Percentiles rank a stretch among this genome's conserved stretches.
phyloP scores from a whole-genome alignment of 768 basidiomycete species.

The Tricholoma saponaceum region DNA sequence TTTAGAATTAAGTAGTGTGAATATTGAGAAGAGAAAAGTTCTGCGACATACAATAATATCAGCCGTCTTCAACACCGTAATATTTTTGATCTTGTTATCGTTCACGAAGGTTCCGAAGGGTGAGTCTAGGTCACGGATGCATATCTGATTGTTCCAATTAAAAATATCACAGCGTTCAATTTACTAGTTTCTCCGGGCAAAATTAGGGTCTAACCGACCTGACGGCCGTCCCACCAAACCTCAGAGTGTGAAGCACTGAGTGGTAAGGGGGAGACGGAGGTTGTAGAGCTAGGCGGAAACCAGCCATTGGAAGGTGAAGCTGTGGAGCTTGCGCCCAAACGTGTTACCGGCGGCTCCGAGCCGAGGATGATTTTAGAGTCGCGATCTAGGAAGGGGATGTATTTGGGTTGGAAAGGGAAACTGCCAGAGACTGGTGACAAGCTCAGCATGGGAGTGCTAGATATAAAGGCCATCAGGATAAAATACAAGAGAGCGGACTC shows the following conservation, averaged over 20 bases:
- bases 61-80: constrained; percentile 34
- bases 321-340: constrained; percentile 14
- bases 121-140: constrained; percentile 43
- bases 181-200: not conserved
- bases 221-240: constrained; percentile 40
- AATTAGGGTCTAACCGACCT: constrained; percentile 23
- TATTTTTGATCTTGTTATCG: constrained; percentile 35
- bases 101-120: constrained; percentile 48
- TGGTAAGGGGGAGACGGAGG: constrained; percentile 34
- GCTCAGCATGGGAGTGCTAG: constrained; percentile 25
- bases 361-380: constrained; percentile 28
- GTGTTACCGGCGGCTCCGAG: constrained; percentile 14
- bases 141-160: constrained; percentile 27
- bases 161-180: not conserved
- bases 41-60: constrained; percentile 38
- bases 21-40: not conserved
- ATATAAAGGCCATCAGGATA: constrained; percentile 9
- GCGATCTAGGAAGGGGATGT: constrained; percentile 24
- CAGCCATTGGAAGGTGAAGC: constrained; percentile 35
- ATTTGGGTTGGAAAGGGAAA: constrained; percentile 35
- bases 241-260: constrained; percentile 42
- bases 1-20: constrained; percentile 6
- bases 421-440: constrained; percentile 29
- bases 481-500: not conserved
- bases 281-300: constrained; percentile 30